A percentile compares a stretch with the other conserved stretches of the same genome.
Conservation (phyloP, 371 early-diverging fungal genomes). For the Smittium culicis region DNA sequence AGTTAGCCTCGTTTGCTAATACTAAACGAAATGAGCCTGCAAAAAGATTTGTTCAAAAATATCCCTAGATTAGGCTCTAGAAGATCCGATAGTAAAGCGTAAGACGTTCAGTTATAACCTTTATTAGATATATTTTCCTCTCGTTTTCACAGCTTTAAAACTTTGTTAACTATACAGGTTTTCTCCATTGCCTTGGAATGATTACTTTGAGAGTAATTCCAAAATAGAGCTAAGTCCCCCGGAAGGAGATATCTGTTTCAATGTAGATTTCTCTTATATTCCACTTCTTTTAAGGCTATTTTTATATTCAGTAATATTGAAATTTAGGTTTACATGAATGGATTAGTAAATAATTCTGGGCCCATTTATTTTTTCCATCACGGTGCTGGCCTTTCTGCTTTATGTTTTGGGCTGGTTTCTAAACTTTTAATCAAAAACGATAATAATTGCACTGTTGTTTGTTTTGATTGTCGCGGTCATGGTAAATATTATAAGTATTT, state of each 20-base stretch:
- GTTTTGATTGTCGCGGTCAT: conserved; percentile 8
- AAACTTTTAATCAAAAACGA: conserved; percentile 33
- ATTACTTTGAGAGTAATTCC: conserved; percentile 1
- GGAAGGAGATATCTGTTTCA: background rate
- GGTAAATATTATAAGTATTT: background rate
- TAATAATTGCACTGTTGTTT: conserved; percentile 8
- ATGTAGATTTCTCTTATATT: background rate
- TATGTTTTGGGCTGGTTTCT: conserved; percentile 60
- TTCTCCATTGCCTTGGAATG: background rate
- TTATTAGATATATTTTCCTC: too few relatives aligned
- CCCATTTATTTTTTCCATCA: conserved; percentile 79
- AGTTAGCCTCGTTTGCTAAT: too few relatives aligned
- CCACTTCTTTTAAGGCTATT: background rate
- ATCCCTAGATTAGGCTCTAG: too few relatives aligned
- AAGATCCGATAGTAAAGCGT: too few relatives aligned
- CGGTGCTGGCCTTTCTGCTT: conserved; percentile 71
- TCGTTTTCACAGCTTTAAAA: too few relatives aligned
- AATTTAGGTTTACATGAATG: conserved; percentile 28
- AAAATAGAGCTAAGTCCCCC: background rate
- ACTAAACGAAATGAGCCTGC: too few relatives aligned
- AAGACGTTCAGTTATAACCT: too few relatives aligned
- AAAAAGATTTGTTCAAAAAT: too few relatives aligned
- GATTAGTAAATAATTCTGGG: conserved; percentile 15
- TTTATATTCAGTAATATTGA: background rate
- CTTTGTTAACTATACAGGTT: too few relatives aligned